Conservation (phyloP, 106 monocot species). For the Allium fistulosum region DNA sequence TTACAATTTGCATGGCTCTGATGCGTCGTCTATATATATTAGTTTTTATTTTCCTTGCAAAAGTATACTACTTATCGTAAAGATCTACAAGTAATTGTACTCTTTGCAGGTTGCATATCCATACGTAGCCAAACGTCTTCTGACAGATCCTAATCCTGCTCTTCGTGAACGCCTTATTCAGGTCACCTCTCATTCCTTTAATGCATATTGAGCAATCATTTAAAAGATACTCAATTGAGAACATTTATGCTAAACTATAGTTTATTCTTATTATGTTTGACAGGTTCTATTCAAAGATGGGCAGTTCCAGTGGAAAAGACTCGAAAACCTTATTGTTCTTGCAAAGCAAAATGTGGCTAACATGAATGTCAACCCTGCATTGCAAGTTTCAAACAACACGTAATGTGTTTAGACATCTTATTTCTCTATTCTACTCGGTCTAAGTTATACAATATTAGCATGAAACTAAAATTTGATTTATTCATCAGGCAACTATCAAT, state of each 20-base stretch:
- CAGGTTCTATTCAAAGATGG: conserved; percentile 98
- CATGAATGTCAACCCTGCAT: conserved; percentile 81
- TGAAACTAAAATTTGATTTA: conserved; percentile 1
- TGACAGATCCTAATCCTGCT: conserved; percentile 97
- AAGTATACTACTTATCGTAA: too few relatives aligned
- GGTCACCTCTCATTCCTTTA: conserved; percentile 19
- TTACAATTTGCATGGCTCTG: too few relatives aligned
- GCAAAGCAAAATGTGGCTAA: conserved; percentile 95
- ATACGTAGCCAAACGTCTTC: conserved; percentile 90
- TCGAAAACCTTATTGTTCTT: conserved; percentile 93
- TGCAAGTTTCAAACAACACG: conserved; percentile 35
- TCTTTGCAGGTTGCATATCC: conserved; percentile 88
- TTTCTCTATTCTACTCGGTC: background rate
- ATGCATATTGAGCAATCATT: too few relatives aligned
- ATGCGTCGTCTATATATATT: too few relatives aligned
- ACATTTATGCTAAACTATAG: too few relatives aligned
- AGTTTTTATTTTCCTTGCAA: too few relatives aligned
- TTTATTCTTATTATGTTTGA: background rate
- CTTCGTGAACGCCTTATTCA: conserved; percentile 97
- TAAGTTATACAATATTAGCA: background rate
- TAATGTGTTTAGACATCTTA: background rate
- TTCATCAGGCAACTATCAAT: conserved; percentile 33
- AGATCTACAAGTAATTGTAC: conserved; percentile 9
- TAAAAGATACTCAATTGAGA: too few relatives aligned
- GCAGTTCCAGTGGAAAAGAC: conserved; percentile 94